Conservation (phyloP, 2,329 filamentous ascomycete genomes). For the Zopfia rhizophila region DNA sequence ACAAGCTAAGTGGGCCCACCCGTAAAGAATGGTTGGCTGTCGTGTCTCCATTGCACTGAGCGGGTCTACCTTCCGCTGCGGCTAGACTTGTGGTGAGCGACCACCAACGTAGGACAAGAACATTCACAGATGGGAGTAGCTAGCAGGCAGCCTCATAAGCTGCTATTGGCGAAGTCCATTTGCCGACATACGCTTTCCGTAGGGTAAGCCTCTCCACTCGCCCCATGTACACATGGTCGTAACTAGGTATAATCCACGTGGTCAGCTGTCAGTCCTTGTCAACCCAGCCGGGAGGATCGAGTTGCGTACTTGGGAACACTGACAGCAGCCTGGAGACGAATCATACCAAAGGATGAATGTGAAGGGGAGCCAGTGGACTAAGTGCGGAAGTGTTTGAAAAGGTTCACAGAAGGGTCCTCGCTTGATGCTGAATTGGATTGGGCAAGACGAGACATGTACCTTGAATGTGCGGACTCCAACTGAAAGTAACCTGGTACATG, state of each 20-base stretch:
- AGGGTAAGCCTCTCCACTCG: too few relatives aligned
- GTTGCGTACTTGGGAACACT: constrained; percentile 12
- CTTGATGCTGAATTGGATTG: constrained; percentile 4
- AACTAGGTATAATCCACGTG: constrained; percentile 25
- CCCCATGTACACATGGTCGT: too few relatives aligned
- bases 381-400: constrained; percentile 6
- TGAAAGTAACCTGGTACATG: constrained; percentile 14
- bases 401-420: constrained; percentile 8
- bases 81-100: constrained; percentile 8
- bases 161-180: constrained; percentile 11
- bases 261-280: constrained; percentile 16
- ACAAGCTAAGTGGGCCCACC: constrained; percentile 15
- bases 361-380: constrained; percentile 9
- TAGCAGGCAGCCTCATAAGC: constrained; percentile 7
- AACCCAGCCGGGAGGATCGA: constrained; percentile 17
- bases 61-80: constrained; percentile 17
- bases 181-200: constrained; percentile 10
- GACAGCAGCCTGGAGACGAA: constrained; percentile 11
- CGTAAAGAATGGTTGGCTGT: constrained; percentile 15
- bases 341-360: constrained; percentile 7
- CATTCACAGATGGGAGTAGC: constrained; percentile 10
- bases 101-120: constrained; percentile 15
- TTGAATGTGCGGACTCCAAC: constrained; percentile 12
- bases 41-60: constrained; percentile 16
- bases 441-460: neutral